These are phyloP conservation scores for Neurospora sp. DNA, from an alignment of 495 filamentous ascomycete species.

Conservation along the genomic window DNA sequence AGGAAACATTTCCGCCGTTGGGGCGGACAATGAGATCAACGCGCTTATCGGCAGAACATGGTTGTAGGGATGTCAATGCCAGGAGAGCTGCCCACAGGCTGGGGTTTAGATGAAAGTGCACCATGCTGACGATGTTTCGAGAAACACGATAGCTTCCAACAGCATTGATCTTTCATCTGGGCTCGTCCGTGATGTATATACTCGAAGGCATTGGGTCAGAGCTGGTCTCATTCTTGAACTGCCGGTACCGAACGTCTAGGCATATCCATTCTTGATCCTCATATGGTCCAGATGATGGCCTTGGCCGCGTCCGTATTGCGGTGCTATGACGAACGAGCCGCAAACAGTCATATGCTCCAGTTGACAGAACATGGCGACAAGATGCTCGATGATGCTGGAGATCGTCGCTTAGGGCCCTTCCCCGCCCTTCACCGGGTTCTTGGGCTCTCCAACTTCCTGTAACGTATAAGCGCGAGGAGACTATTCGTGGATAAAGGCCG, in stretches of 20 bases:
- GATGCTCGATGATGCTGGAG: not conserved
- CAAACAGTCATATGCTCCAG: not conserved
- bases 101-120: not conserved
- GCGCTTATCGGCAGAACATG: conserved; percentile 5
- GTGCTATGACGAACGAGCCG: not conserved
- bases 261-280: not conserved
- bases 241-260: not conserved
- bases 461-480: not conserved
- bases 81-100: not conserved
- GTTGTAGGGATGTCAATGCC: not conserved
- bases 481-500: not conserved
- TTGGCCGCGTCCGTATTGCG: not conserved
- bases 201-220: not conserved
- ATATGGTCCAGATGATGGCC: not conserved
- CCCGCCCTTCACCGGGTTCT: not conserved
- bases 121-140: not conserved
- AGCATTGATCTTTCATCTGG: not conserved
- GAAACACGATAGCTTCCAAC: not conserved
- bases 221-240: not conserved
- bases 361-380: not conserved
- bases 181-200: not conserved
- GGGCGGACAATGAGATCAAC: conserved; percentile 23
- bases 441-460: not conserved
- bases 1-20: conserved; percentile 28
- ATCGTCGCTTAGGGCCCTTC: not conserved